Base-by-base conservation (phyloP, 2,329 filamentous ascomycete genomes). In the Scedosporium boydii region DNA sequence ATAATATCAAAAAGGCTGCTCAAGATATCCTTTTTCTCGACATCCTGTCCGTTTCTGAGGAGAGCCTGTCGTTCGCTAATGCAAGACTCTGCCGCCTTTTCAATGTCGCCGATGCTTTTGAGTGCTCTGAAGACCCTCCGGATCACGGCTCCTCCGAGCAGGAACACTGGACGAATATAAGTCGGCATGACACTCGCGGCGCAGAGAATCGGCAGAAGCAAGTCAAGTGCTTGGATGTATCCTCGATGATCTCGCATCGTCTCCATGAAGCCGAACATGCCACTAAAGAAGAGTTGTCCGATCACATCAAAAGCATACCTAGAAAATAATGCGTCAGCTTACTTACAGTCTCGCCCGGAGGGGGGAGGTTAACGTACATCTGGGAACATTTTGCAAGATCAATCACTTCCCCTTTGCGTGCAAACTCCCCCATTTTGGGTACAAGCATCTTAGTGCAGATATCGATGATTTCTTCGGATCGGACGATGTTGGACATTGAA, bases 341-440 rank as follows among this genome's bases (percentile, higher is more conserved):
- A n/a, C 27, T 26, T 26, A 1, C 2, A 26, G 5, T 26, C 14
- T 16, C n/a, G n/a, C n/a, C n/a, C n/a, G n/a, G n/a, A n/a, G n/a
- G n/a, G n/a, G n/a, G n/a, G 9, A 6, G 12, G 4, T n/a, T 3
- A 26, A 1, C 9, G 2, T 56, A 56, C 53, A 56, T 26, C 23
- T 56, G 53, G 14, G 53, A 26, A 14, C 53, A 56, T 56, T 56
- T 26, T 2, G 53, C 53, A 6, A 56, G 53, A 34, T 56, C 53
- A 10, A 56, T 56, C 21, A 26, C 53, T n/a, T 26, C 27, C 27
- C 53, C 53, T 26, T 26, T 26, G 4, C 27, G 6, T 6, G 53
- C 53, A 56, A 56, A 56, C 53, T 56, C 53, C 6, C 4, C 66
- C 27, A 65, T 64, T 10, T 55, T 53, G 55, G 16, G 38, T 14